Evolutionary conservation across 2,329 filamentous ascomycete genomes (phyloP), one percentile per base, ranked within the genome.

Genomic region (Phaeomoniella chlamydospora): DNA sequence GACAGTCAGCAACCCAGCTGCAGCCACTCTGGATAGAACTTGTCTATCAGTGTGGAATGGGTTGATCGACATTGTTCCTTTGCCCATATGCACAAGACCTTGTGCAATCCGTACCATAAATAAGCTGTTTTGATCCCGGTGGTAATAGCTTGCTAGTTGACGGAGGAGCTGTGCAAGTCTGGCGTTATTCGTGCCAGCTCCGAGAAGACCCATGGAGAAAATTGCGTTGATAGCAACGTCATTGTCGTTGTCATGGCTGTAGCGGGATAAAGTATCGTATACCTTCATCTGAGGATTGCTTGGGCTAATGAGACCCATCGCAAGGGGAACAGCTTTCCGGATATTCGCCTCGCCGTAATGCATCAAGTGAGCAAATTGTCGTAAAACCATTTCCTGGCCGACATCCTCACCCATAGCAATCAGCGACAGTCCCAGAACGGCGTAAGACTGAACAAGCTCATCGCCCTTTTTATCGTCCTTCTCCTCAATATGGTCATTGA

Each of bases 241-340:
- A 43, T 88, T 92, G 62, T 98, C 90, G 47, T 90, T 98, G 65
- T 98, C 90, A 71, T 98, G 90, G 44, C 82, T 92, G 70, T 98
- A 98, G 53, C 90, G 73, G 35, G 90, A 98, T 9, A 98, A 68
- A 1, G 90, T 98, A 58, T 98, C 90, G 65, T 98, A 98, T 33
- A 98, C 83, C 70, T 96, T 98, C 88, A 98, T 98, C 58, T 98
- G 92, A 9, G 90, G 90, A 64, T 98, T 98, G 64, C 86, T 94
- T 10, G 92, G 85, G 61, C 84, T 94, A 53, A 98, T 80, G 37
- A 98, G 72, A 51, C 87, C 92, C 85, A 98, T 92, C 16, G 90
- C 90, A 37, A 98, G 70, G 22, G 90, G 90, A 18, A 98, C 90
- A 14, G 87, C 88, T 54, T 90, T 90, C 43, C 90, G 81, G 49